These are phyloP conservation scores for Albugo candida DNA, from an alignment of 352 stramenopile genomes.

Conservation along the genomic window DNA sequence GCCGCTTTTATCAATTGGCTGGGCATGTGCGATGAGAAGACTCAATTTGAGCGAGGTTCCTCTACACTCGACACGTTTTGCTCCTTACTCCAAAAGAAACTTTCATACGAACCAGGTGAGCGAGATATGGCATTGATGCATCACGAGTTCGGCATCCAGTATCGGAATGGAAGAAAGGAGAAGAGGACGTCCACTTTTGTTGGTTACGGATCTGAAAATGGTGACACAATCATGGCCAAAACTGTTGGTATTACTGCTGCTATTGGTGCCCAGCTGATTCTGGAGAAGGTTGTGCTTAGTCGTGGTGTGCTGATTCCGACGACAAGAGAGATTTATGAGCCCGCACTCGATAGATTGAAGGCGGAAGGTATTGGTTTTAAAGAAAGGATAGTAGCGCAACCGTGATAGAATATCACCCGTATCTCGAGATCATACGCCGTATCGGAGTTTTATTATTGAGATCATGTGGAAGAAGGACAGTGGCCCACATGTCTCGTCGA, in stretches of 20 bases:
- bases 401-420: no score
- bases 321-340: slow-evolving; percentile 78
- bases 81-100: slow-evolving; percentile 70
- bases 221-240: slow-evolving; percentile 90
- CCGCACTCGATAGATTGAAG: slow-evolving; percentile 65
- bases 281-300: slow-evolving; percentile 70
- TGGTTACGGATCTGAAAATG: slow-evolving; percentile 76
- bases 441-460: no score
- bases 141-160: slow-evolving; percentile 75
- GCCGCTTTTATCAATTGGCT: slow-evolving; percentile 60
- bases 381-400: no score
- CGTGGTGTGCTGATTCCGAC: slow-evolving; percentile 80
- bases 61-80: slow-evolving; percentile 75
- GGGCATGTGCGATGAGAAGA: slow-evolving; percentile 33
- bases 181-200: slow-evolving; percentile 81
- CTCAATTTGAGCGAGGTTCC: slow-evolving; percentile 25
- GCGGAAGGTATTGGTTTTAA: slow-evolving; percentile 75
- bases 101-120: slow-evolving; percentile 78
- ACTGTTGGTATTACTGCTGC: slow-evolving; percentile 89
- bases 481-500: no score
- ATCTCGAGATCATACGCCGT: no score
- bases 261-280: slow-evolving; percentile 85
- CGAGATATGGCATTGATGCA: slow-evolving; percentile 92
- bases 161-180: slow-evolving; percentile 64
- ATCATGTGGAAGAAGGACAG: no score